Evolutionary conservation across 345 rosid species (phyloP).

Genomic region (Luvunga scandens): DNA sequence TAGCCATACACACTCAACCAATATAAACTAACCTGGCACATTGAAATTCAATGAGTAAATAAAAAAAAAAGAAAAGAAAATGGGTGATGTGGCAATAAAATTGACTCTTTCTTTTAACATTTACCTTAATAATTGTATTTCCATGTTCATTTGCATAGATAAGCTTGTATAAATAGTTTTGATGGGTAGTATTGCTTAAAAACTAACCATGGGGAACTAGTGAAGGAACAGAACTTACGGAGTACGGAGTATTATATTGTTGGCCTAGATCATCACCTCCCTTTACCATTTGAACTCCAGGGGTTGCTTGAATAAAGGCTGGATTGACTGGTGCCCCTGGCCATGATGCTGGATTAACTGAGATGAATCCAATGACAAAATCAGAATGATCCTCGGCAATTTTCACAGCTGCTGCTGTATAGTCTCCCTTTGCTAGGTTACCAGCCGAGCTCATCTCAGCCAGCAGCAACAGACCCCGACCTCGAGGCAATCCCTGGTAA

Average conservation of each 20-base stretch:
- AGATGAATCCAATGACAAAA: slow-evolving; percentile 95
- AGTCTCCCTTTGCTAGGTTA: slow-evolving; percentile 90
- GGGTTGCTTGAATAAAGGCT: slow-evolving; percentile 91
- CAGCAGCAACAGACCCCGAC: slow-evolving; percentile 80
- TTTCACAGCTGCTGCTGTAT: slow-evolving; percentile 90
- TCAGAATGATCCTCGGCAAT: slow-evolving; percentile 93
- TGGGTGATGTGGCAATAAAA: not conserved
- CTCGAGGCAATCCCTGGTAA: slow-evolving; percentile 82
- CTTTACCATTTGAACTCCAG: slow-evolving; percentile 93
- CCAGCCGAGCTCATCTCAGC: slow-evolving; percentile 99
- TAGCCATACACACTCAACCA: not conserved
- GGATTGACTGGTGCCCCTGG: slow-evolving; percentile 78
- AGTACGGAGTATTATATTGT: slow-evolving; percentile 90
- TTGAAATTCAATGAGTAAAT: too few relatives aligned
- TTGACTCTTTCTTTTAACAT: too few relatives aligned
- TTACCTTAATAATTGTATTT: not conserved
- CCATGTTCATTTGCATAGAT: not conserved
- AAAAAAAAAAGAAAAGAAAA: too few relatives aligned
- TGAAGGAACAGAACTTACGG: slow-evolving; percentile 47
- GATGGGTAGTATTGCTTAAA: not conserved
- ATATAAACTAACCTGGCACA: not conserved
- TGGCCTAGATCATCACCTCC: slow-evolving; percentile 95
- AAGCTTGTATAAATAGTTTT: not conserved
- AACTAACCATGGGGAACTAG: not conserved
- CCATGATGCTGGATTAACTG: slow-evolving; percentile 97